Evolutionary conservation across 306 rosid genomes (phyloP), one percentile per base, ranked within the genome.

Genomic region (Phaseolus lunatus): DNA sequence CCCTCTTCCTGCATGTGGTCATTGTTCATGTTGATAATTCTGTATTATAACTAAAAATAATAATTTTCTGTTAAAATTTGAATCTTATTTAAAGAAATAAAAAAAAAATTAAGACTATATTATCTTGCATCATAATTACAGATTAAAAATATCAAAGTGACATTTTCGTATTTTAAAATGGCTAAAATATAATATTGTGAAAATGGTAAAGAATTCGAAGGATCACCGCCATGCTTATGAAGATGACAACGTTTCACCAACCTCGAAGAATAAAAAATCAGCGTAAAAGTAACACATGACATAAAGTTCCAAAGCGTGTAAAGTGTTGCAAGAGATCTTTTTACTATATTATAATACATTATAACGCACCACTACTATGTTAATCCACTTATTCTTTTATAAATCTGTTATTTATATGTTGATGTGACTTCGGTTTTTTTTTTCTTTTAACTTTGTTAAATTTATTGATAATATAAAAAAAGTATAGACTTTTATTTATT

Each of bases 161-260:
- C n/a, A n/a, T n/a, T n/a, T n/a, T n/a, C n/a, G n/a, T n/a, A n/a
- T n/a, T n/a, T n/a, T n/a, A n/a, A 56, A 41, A 57, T 48, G 67
- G 5, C 23, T 1, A 29, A 16, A 9, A 73, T 19, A 62, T 49
- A 37, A 52, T 78, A 43, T 52, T 66, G 33, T 22, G 61, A 56
- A 73, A 80, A 73, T 18, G 5, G 49, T 54, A 76, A 80, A 78
- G 43, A 69, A 75, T 75, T 81, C 57, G 78, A 76, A 64, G 62
- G 73, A 47, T 29, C 72, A 68, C 81, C 81, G 70, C 61, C 83
- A 56, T 12, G 33, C 20, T 23, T 48, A 82, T 49, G 74, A 70
- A 49, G 77, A 86, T 20, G 61, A 61, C 5, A 66, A 84, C 61
- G 23, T 18, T 78, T 65, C 82, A 78, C 85, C 89, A 24, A 83